A percentile compares a stretch with the other conserved stretches of the same genome.
These are phyloP conservation scores for Exidia glandulosa DNA, from an alignment of 768 basidiomycete genomes.

Conservation along the genomic window DNA sequence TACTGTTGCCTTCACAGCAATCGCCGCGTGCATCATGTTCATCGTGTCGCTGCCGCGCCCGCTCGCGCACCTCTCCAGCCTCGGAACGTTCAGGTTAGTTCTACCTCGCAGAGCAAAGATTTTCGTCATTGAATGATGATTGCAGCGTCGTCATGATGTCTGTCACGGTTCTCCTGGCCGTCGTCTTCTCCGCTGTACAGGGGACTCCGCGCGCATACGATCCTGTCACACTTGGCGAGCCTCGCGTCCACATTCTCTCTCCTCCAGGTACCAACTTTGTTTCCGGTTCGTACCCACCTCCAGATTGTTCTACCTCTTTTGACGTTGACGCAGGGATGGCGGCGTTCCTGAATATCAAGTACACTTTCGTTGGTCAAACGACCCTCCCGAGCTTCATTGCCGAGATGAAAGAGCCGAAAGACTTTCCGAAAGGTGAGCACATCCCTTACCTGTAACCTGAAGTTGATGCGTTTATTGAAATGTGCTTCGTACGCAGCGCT, in stretches of 20 bases:
- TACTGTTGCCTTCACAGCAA: constrained; percentile 29
- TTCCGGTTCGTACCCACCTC: constrained; percentile 15
- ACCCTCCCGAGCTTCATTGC: constrained; percentile 36
- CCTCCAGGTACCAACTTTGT: constrained; percentile 30
- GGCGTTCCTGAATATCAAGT: constrained; percentile 37
- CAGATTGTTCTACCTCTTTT: too few species aligned
- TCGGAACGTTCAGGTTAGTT: constrained; percentile 31
- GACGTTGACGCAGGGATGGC: constrained; percentile 25
- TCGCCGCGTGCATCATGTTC: constrained; percentile 29
- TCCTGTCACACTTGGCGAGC: constrained; percentile 19
- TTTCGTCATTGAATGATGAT: too few species aligned
- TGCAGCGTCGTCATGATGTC: constrained; percentile 36
- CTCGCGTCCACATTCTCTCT: constrained; percentile 27
- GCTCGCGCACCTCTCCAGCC: constrained; percentile 27
- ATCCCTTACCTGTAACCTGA: too few species aligned
- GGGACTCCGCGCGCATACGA: constrained; percentile 31
- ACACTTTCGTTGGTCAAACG: constrained; percentile 35
- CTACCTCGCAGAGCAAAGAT: too few species aligned
- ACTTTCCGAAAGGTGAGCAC: constrained; percentile 38
- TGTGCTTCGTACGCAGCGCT: too few species aligned
- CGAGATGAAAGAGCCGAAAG: constrained; percentile 36
- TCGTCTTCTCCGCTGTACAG: constrained; percentile 31
- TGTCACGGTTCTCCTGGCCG: constrained; percentile 31
- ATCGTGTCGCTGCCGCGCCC: constrained; percentile 33
- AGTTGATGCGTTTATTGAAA: too few species aligned